Base-by-base conservation (phyloP, 1,284 basidiomycete species). In the Ceratobasidium papillatum region DNA sequence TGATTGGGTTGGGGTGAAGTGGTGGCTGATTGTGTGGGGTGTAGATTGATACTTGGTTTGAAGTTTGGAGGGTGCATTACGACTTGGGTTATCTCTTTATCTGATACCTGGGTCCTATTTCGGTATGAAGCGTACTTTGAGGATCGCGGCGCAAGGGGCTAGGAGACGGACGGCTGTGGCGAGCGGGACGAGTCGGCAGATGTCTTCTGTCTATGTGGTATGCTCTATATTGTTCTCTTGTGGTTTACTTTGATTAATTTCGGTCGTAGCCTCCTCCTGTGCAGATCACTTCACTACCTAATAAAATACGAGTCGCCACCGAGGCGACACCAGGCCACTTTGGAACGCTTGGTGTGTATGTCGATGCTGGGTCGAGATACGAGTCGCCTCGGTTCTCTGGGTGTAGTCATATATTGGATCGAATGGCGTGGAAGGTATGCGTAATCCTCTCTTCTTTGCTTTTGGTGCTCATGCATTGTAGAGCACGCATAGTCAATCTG, bases 381-480 rank as follows among this genome's bases (percentile, higher is more conserved):
- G 97, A 99, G 83, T 90, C 88, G 14, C 84, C 87, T 9, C 84
- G 88, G 66, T 93, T 88, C 0, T 90, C 89, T 22, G 97, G 97
- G 0, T 90, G 91, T 5, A 95, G 94, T 77, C 96, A 99, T 86
- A 92, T 99, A 79, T 81, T 98, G 47, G 96, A 99, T 80, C 88
- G 96, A 77, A 91, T 99, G 88, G 96, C 97, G 0, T 99, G 98
- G 88, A 98, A 98, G 88, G 95, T 96, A 76, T 74, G 85, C 82
- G 0, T 11, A 8, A 11, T 54, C 62, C 17, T 61, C 22, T 54
- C 25, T 65, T 68, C 72, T 52, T 66, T 22, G 36, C 12, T 3
- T 58, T 47, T n/a, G 3, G 17, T 30, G 36, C 38, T 58, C 47
- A 54, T 25, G 65, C 58, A 36, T 65, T 43, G 12, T 78, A 86